Evolutionary conservation across 164 flowering plant species (phyloP), one percentile per base, ranked within the genome.

Genomic region (Kingdonia uniflora): DNA sequence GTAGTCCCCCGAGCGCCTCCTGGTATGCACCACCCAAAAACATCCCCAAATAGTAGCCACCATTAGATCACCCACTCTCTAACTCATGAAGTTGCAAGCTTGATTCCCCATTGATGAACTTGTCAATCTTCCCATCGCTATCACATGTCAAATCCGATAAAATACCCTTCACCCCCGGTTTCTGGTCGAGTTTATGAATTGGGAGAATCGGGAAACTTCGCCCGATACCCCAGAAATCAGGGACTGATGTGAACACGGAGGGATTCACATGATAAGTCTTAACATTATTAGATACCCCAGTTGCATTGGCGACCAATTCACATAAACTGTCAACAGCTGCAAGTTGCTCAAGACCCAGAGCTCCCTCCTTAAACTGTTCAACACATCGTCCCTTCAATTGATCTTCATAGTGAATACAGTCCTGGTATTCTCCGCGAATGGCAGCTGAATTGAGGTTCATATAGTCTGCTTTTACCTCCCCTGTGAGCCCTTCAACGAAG

Each of bases 21-120:
- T 94, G 80, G 66, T 94, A 94, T 65, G 99, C 99, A 68, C 99
- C 99, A 52, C 99, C 99, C 64, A 94, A 68, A 64, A 92, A 92
- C 98, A 92, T 84, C 54, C 98, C 98, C 80, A 88, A 43, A 60
- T 77, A 89, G 65, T 94, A 94, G 14, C 69, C 62, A 17, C 24
- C 48, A 19, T 40, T 54, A 14, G n/a, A n/a, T n/a, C n/a, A n/a
- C n/a, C 72, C 68, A 2, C 15, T 26, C 33, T 57, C 80, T 61
- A 82, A 44, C 44, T 88, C 96, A 63, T 94, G 99, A 8, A 94
- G 76, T 0, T 82, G 82, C 77, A 94, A 58, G 74, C 87, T 83
- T 0, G 82, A 56, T 57, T 80, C 90, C 1, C 96, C 97, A 1
- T 88, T 89, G 12, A 94, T 94, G 78, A 94, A 94, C 74, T 76